Conservation (phyloP, 805 yeast species). For the Kodamaea jinghongensis region DNA sequence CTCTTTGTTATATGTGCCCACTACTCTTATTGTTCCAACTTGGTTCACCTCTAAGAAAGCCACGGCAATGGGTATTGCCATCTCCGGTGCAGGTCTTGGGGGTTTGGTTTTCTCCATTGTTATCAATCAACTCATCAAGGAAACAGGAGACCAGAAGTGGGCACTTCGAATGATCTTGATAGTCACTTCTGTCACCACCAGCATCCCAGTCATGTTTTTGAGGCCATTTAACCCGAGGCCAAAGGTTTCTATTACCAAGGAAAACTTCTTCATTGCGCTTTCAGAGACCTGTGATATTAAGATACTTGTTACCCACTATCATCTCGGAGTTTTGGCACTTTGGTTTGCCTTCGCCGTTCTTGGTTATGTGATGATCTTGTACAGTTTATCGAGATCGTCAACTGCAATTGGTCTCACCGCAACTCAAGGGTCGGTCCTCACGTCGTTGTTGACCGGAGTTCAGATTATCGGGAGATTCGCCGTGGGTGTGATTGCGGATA, state of each 20-base stretch:
- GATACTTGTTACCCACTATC: conserved; percentile 22
- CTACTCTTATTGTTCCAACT: conserved; percentile 43
- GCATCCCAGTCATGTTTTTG: conserved; percentile 41
- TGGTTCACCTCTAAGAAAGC: conserved; percentile 48
- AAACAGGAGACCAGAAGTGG: conserved; percentile 44
- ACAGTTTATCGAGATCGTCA: conserved; percentile 39
- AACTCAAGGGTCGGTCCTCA: conserved; percentile 29
- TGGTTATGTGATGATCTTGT: conserved; percentile 34
- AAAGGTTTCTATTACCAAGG: conserved; percentile 20
- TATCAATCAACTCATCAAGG: conserved; percentile 36
- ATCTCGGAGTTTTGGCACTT: conserved; percentile 21
- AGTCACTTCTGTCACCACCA: conserved; percentile 28
- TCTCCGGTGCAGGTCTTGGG: conserved; percentile 51
- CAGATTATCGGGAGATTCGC: conserved; percentile 50
- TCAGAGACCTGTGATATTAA: conserved; percentile 27
- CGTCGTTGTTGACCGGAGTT: conserved; percentile 38
- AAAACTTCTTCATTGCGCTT: conserved; percentile 11
- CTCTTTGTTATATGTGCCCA: conserved; percentile 42
- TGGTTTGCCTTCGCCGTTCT: conserved; percentile 40
- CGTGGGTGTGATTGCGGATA: conserved; percentile 47
- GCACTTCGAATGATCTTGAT: conserved; percentile 41
- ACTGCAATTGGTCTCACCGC: conserved; percentile 40
- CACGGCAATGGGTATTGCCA: conserved; percentile 48
- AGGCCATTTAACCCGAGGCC: conserved; percentile 42
- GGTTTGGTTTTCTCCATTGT: conserved; percentile 49